Evolutionary conservation across 2,329 filamentous ascomycete species (phyloP).

Genomic region (Trichothecium sympodiale): DNA sequence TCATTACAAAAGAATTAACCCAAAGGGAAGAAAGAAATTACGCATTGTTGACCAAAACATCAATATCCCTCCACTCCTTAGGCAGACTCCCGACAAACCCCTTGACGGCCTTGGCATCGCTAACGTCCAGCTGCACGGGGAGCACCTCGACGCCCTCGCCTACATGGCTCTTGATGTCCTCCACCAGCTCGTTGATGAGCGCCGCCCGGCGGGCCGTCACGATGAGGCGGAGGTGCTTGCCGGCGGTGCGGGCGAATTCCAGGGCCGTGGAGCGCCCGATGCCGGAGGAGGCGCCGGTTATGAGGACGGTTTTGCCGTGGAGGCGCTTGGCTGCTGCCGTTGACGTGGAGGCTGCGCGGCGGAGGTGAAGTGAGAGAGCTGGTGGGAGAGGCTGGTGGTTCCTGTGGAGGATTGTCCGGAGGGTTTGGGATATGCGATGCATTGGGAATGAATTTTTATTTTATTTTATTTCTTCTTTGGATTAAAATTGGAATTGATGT

Average conservation of each 20-base stretch:
- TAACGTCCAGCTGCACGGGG: slow-evolving; percentile 78
- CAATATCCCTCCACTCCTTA: slow-evolving; percentile 70
- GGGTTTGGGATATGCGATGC: too few relatives aligned
- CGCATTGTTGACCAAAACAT: slow-evolving; percentile 95
- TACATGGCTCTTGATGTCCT: slow-evolving; percentile 65
- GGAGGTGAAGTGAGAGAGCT: too few relatives aligned
- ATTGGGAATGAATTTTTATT: too few relatives aligned
- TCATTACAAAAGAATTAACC: background rate
- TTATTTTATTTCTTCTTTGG: too few relatives aligned
- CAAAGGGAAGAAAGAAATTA: slow-evolving; percentile 30
- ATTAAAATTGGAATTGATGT: too few relatives aligned
- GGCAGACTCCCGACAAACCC: slow-evolving; percentile 65
- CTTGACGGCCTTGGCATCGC: slow-evolving; percentile 62
- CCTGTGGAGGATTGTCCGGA: too few relatives aligned
- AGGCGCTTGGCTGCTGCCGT: slow-evolving; percentile 62
- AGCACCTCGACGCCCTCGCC: slow-evolving; percentile 72
- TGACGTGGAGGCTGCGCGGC: background rate
- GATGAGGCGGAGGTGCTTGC: slow-evolving; percentile 68
- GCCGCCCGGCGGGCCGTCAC: slow-evolving; percentile 83
- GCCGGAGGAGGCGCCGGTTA: slow-evolving; percentile 88
- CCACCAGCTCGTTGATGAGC: slow-evolving; percentile 61
- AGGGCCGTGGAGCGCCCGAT: slow-evolving; percentile 78
- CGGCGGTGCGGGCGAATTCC: slow-evolving; percentile 83
- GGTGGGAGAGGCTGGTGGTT: too few relatives aligned
- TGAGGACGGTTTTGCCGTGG: slow-evolving; percentile 79